Base-by-base conservation (phyloP, 225 moss, liverwort and hornwort genomes). In the Ulota crispa region DNA sequence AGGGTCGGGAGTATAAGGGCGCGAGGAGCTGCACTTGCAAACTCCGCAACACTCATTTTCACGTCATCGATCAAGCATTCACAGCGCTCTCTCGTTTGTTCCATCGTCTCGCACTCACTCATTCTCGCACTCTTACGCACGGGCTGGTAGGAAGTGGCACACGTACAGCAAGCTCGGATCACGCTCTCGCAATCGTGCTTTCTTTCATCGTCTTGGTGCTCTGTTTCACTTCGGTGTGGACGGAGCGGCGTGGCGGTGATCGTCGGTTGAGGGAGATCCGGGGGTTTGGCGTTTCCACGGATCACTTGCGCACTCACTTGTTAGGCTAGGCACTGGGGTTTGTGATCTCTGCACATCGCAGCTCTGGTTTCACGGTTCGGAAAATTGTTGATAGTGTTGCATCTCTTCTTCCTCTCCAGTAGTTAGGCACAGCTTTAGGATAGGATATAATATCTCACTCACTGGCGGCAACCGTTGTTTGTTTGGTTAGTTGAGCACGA, bases 381-480 rank as follows among this genome's bases (percentile, higher is more conserved):
- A 73, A 52, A 61, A 20, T 23, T 21, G 2, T 69, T 37, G 36
- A 37, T 74, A 86, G 88, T 88, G 84, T 90, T 88, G 88, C 84
- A 72, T 82, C 88, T 90, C 68, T 84, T 84, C 88, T 86, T 56
- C 86, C 88, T 66, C 84, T 86, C 88, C 88, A 68, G 66, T 89
- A 82, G 84, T 32, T 80, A 3, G 31, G 3, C 24, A 41, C 8
- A 62, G 70, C 69, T 31, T 14, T 65, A 74, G 78, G 3, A 19
- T 61, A 30, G 74, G 13, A 23, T n/a, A n/a, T n/a, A n/a, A 15
- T 34, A 19, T 8, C 2, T 21, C 26, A 8, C 45, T 27, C 42
- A 27, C 68, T 36, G 27, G 77, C 43, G 64, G 53, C 64, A 15
- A 10, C 61, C 27, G 20, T 32, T 45, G 76, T 2, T 60, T 37